A percentile compares a stretch with the other conserved stretches of the same genome.
Conservation (phyloP, 192 early-diverging fungal species). For the Coemansia sp. region DNA sequence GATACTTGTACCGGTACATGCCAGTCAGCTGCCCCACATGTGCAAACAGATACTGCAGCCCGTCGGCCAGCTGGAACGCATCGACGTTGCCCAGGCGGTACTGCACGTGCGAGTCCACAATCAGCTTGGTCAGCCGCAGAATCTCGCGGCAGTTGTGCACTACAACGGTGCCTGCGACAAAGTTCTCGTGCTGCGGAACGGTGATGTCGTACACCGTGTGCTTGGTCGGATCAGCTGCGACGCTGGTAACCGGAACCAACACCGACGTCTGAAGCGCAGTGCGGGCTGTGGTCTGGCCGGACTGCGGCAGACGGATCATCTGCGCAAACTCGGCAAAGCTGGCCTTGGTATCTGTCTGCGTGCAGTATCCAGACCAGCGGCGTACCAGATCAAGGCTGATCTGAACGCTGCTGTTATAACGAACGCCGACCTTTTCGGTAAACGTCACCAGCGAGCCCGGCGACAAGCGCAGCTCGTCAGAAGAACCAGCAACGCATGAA, state of each 20-base stretch:
- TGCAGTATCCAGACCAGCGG: slow-evolving; percentile 34
- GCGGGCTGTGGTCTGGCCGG: not conserved
- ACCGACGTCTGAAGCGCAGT: slow-evolving; percentile 1
- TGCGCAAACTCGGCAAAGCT: slow-evolving; percentile 17
- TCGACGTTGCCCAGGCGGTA: slow-evolving; percentile 97
- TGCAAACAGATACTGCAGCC: slow-evolving; percentile 97
- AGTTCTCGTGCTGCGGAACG: slow-evolving; percentile 53
- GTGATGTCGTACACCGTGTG: slow-evolving; percentile 54
- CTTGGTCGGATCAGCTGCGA: slow-evolving; percentile 5
- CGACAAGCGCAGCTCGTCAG: slow-evolving; percentile 7
- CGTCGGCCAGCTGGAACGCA: slow-evolving; percentile 98
- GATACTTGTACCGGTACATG: slow-evolving; percentile 99
- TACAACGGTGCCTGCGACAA: slow-evolving; percentile 48
- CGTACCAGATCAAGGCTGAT: slow-evolving; percentile 21
- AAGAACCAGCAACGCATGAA: not conserved
- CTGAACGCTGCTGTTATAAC: slow-evolving; percentile 29
- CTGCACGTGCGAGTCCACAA: slow-evolving; percentile 98
- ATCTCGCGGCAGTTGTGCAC: slow-evolving; percentile 84
- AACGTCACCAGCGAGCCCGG: slow-evolving; percentile 17
- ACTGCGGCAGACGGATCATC: slow-evolving; percentile 13
- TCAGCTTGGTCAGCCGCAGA: slow-evolving; percentile 90
- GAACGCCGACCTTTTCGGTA: slow-evolving; percentile 38
- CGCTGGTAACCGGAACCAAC: slow-evolving; percentile 21
- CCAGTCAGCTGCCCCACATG: slow-evolving; percentile 98
- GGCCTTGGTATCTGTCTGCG: not conserved